Evolutionary conservation across 2,329 filamentous ascomycete species (phyloP), one percentile per base, ranked within the genome.

Genomic region (Sphaceloma murrayae): DNA sequence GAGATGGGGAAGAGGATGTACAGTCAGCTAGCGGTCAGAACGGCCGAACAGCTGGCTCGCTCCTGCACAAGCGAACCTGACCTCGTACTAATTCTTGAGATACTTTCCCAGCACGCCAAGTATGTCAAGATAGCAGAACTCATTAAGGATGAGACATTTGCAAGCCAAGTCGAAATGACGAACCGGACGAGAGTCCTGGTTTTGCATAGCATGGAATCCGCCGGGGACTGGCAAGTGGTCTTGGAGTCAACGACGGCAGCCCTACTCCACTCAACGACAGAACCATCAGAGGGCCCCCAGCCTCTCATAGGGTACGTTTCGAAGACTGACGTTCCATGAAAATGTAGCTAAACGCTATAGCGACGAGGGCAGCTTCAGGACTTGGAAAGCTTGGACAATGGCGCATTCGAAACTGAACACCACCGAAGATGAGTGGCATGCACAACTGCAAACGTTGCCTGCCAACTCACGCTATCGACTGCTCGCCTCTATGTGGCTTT

Each of bases 1-100:
- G 14, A 45, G 17, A n/a, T 27, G 42, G 36, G 19, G 14, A 27
- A 22, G 30, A 11, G 31, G 14, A 45, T 45, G 42, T 34, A 24
- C 31, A 22, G 31, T 3, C 42, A 34, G 31, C 31, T 45, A 8
- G 42, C 42, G 9, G 27, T 13, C 18, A 24, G 42, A n/a, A 45
- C 42, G 17, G 22, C 21, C 9, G 22, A 17, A 19, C 42, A 45
- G 14, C 42, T 34, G 8, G 31, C 19, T 2, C 2, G 18, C 19
- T 19, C 19, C 6, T 17, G 11, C 11, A 17, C 14, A 8, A 29
- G n/a, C 5, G 16, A 21, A 7, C n/a, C 42, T 6, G 42, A 45
- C 8, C 3, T 27, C 2, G 22, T 17, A 13, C 14, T 36, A 4
- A 22, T 45, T 7, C 21, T 45, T 7, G 21, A 36, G 11, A 24